Conservation (phyloP, 306 rosid genomes). For the Cotoneaster glaucophyllus region DNA sequence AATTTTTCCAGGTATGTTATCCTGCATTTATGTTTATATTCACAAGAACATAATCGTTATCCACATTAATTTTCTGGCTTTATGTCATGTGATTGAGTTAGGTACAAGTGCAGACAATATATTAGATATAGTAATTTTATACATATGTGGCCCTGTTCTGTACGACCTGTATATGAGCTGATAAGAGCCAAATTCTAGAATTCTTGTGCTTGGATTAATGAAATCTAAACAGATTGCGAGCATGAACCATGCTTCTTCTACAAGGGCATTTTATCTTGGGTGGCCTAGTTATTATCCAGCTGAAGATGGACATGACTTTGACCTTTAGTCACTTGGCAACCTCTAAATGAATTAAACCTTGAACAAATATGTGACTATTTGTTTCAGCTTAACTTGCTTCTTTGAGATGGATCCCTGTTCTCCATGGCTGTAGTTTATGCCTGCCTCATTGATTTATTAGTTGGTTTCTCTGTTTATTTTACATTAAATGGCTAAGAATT, state of each 20-base stretch:
- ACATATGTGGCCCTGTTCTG: not conserved
- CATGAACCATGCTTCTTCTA: not conserved
- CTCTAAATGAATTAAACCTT: not conserved
- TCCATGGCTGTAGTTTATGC: not conserved
- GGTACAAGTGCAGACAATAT: not conserved
- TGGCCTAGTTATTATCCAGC: not conserved
- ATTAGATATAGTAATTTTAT: not conserved
- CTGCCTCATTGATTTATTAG: not conserved
- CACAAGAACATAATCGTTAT: not conserved
- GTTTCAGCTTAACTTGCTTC: not conserved
- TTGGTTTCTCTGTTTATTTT: not conserved
- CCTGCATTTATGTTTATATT: not conserved
- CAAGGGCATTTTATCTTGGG: not conserved
- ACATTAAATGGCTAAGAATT: not conserved
- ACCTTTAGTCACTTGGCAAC: not conserved
- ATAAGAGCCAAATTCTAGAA: not conserved
- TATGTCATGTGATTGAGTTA: not conserved
- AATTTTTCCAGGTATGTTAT: conserved; percentile 83
- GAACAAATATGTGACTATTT: not conserved
- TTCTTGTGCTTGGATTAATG: not conserved
- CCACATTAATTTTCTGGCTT: not conserved
- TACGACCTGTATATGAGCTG: not conserved
- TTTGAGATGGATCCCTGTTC: not conserved
- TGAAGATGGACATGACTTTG: not conserved
- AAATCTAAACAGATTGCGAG: not conserved